Conservation (phyloP, 345 rosid species). For the Brassica carinata region DNA sequence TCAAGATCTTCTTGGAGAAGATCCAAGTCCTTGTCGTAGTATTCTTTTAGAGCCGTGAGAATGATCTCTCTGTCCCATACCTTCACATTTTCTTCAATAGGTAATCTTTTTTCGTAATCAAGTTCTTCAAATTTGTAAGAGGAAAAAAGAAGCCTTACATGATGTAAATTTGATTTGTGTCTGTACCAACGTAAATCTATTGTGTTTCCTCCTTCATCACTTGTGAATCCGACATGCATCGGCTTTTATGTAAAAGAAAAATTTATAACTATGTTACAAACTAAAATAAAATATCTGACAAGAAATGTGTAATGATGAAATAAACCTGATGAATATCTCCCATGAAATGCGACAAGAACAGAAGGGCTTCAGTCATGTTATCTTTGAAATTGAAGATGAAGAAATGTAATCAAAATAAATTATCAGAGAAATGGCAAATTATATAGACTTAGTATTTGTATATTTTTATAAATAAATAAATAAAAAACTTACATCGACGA, state of each 20-base stretch:
- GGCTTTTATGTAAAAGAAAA: conserved; percentile 48
- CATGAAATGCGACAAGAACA: conserved; percentile 91
- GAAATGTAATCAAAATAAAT: background rate
- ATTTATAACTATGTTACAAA: background rate
- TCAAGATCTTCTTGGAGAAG: conserved; percentile 69
- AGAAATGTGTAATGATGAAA: background rate
- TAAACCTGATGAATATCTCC: conserved; percentile 92
- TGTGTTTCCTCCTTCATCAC: conserved; percentile 89
- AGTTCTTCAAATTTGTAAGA: background rate
- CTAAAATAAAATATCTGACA: background rate
- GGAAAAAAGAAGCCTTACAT: conserved; percentile 49
- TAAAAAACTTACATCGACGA: conserved; percentile 60
- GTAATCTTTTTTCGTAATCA: background rate
- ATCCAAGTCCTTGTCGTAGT: conserved; percentile 70
- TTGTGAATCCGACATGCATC: conserved; percentile 84
- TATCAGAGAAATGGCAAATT: background rate
- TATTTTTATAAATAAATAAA: background rate
- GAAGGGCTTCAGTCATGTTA: conserved; percentile 89
- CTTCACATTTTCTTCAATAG: conserved; percentile 37
- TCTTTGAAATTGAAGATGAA: conserved; percentile 44
- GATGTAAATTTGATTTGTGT: conserved; percentile 92
- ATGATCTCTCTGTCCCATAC: conserved; percentile 97
- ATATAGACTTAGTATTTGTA: background rate
- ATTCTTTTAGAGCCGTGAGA: conserved; percentile 69
- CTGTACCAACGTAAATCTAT: conserved; percentile 80